Evolutionary conservation across 1,284 basidiomycete species (phyloP).

Genomic region (Cystobasidium slooffiae): DNA sequence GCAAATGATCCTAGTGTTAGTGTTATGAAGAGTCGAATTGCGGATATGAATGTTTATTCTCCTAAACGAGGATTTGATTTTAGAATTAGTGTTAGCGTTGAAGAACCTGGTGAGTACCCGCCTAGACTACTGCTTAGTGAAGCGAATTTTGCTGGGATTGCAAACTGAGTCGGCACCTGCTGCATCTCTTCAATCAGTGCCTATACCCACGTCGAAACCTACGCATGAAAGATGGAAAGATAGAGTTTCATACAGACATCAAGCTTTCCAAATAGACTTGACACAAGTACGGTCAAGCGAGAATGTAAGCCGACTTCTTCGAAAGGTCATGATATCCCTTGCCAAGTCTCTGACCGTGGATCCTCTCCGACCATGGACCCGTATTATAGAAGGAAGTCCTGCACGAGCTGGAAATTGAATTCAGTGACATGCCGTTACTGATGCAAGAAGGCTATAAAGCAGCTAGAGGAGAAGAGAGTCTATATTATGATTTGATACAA

Average conservation of each 20-base stretch:
- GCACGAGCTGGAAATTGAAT: constrained; percentile 66
- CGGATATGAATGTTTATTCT: constrained; percentile 82
- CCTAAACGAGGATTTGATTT: constrained; percentile 86
- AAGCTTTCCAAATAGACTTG: constrained; percentile 88
- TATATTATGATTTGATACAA: constrained; percentile 61
- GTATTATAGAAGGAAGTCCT: background rate
- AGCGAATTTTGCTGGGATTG: no score
- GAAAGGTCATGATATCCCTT: background rate
- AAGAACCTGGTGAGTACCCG: constrained; percentile 62
- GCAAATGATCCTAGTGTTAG: constrained; percentile 61
- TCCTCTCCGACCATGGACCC: background rate
- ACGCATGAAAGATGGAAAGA: constrained; percentile 72
- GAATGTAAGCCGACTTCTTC: constrained; percentile 14
- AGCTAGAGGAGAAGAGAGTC: constrained; percentile 56
- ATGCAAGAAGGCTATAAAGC: constrained; percentile 60
- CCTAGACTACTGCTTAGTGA: background rate
- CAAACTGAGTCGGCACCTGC: background rate
- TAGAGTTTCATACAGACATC: constrained; percentile 87
- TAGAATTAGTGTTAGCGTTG: constrained; percentile 86
- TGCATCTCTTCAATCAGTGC: constrained; percentile 44
- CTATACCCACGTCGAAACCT: constrained; percentile 52
- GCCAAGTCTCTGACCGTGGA: background rate
- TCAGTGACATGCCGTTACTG: constrained; percentile 60
- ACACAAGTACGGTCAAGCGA: constrained; percentile 75
- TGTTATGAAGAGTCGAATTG: constrained; percentile 79